These are phyloP conservation scores for Phylloporus sp. DNA, from an alignment of 768 basidiomycete genomes.

Conservation along the genomic window DNA sequence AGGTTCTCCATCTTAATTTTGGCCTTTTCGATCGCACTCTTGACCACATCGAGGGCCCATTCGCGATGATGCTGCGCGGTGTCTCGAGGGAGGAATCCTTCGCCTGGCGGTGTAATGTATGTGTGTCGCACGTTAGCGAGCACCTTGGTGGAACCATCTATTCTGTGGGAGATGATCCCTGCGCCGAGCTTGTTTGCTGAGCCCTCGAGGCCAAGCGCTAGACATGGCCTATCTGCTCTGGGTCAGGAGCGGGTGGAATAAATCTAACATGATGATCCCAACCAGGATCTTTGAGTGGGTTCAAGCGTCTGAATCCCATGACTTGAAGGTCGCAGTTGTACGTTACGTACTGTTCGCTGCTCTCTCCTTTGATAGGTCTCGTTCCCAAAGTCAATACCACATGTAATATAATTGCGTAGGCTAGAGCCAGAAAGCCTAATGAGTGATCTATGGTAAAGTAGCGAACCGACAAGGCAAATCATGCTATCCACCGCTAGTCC, in stretches of 20 bases:
- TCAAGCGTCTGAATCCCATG: conserved; percentile 13
- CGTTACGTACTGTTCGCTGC: too few species aligned
- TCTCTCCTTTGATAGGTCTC: too few species aligned
- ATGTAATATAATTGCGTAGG: conserved; percentile 9
- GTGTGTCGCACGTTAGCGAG: conserved; percentile 94
- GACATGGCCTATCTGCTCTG: conserved; percentile 53
- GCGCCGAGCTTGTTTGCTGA: conserved; percentile 97
- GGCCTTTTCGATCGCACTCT: conserved; percentile 67
- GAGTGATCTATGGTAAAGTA: conserved; percentile 23
- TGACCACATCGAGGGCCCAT: conserved; percentile 82
- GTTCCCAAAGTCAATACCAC: conserved; percentile 3
- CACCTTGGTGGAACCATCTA: conserved; percentile 67
- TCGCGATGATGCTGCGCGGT: conserved; percentile 95
- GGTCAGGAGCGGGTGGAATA: conserved; percentile 10
- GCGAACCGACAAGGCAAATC: conserved; percentile 5
- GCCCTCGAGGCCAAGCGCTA: conserved; percentile 96
- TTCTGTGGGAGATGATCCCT: conserved; percentile 81
- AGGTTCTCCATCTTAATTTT: conserved; percentile 67
- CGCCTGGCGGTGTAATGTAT: conserved; percentile 97
- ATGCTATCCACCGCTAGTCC: neutral
- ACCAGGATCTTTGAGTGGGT: conserved; percentile 34
- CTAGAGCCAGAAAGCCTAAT: conserved; percentile 11
- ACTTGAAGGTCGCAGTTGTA: too few species aligned
- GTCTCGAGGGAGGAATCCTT: conserved; percentile 94
- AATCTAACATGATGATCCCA: conserved; percentile 14